Evolutionary conservation across 345 rosid species (phyloP), one percentile per base, ranked within the genome.

Genomic region (thale cress (Arabidopsis thaliana)): DNA sequence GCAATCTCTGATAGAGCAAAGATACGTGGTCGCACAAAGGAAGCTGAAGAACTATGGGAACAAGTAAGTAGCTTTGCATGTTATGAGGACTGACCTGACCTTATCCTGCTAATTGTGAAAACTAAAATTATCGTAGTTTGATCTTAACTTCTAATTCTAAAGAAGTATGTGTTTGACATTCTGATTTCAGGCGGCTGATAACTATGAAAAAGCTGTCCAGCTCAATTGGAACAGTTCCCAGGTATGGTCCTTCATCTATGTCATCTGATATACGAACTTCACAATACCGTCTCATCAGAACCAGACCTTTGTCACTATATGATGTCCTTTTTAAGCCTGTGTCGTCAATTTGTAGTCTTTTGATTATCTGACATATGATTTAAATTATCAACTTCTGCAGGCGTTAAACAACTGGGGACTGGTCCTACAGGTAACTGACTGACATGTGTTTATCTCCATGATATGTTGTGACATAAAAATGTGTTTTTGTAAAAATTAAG

Each of bases 141-240:
- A 58, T 57, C 67, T 11, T 72, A 64, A 63, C 40, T 57, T 62
- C 49, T 41, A 37, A 20, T 63, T 30, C 37, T 48, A 58, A 63
- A 37, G 2, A 65, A 23, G 46, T 65, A 33, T 37, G 11, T 67
- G 4, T 49, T 56, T 1, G 11, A 14, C 20, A 13, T 68, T 81
- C 48, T 67, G 70, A 45, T 83, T 79, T 72, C 90, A 93, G 99
- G 98, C 99, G 8, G 91, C 96, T 49, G 86, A 84, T 65, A 96
- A 96, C 82, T 93, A 96, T 85, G 98, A 88, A 82, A 91, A 87
- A 72, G 99, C 99, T 38, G 97, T 96, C 73, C 87, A 91, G 76
- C 97, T 96, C 57, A 91, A 93, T 75, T 93, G 99, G 99, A 96
- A 93, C 73, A 96, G 98, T 84, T 97, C 98, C 69, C 98, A 93